Evolutionary conservation across 2,329 filamentous ascomycete genomes (phyloP), one percentile per base, ranked within the genome.

Genomic region (Fusarium liriodendri): DNA sequence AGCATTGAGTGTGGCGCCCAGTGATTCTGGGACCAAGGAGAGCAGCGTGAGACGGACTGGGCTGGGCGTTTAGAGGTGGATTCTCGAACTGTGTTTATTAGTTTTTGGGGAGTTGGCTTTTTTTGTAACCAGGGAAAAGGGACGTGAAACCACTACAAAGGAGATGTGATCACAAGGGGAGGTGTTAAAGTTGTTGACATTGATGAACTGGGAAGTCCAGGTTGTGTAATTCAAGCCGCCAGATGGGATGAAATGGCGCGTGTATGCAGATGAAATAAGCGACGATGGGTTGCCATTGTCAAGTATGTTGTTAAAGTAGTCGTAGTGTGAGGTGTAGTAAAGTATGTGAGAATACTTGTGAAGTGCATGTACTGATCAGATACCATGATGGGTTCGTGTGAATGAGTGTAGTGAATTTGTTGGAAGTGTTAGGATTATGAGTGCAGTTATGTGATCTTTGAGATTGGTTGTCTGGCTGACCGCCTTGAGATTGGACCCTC

Each of bases 1-100:
- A 63, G 60, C 63, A 75, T n/a, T 27, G 45, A 55, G 59, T 55
- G 50, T 25, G 55, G 40, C 37, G 55, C 38, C 45, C 55, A 32
- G 52, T 54, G 29, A 40, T 62, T 37, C 38, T 50, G 33, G 45
- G 65, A 52, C 42, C 6, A 52, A 33, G 32, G 33, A 32, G 54
- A 64, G 47, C 27, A 74, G 60, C 37, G 64, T 45, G 72, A 55
- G 64, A 40, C 37, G 61, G 57, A 61, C 60, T 69, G 42, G 67
- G 66, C 66, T 52, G 74, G 76, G 76, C 76, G 76, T 78, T 77
- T 76, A 77, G 73, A 78, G 71, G 67, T 62, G 73, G 71, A 78
- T 65, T 73, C 72, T 68, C 69, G 66, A 67, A 60, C 70, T 73
- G 63, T 75, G 64, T 75, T 75, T 74, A 62, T 62, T 73, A 71